These are phyloP conservation scores for Jimgerdemannia flammicorona DNA, from an alignment of 192 early-diverging fungal species.

Conservation along the genomic window DNA sequence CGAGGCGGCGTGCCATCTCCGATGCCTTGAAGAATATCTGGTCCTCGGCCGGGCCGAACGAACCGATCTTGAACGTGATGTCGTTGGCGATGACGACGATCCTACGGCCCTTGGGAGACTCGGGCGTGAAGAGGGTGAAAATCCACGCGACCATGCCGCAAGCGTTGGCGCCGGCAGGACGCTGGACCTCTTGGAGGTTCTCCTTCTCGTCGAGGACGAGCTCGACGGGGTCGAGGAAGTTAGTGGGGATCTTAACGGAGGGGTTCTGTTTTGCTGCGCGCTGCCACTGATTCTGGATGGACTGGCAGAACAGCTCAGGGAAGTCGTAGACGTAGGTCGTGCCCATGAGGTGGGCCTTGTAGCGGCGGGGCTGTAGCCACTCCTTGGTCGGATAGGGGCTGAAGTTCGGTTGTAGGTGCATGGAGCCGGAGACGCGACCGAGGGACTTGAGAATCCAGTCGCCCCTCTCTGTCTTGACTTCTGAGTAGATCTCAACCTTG, in stretches of 20 bases:
- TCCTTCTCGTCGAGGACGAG: conserved; percentile 81
- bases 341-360: conserved; percentile 97
- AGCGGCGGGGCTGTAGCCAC: conserved; percentile 93
- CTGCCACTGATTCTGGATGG: conserved; percentile 78
- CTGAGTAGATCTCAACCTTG: conserved; percentile 90
- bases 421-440: conserved; percentile 67
- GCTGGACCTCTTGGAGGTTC: conserved; percentile 69
- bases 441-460: conserved; percentile 87
- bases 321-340: conserved; percentile 99
- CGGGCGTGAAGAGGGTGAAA: conserved; percentile 85
- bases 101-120: conserved; percentile 81
- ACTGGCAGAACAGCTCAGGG: conserved; percentile 93
- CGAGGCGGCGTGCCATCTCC: conserved; percentile 78
- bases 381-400: conserved; percentile 92
- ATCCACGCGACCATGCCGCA: conserved; percentile 98
- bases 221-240: conserved; percentile 77
- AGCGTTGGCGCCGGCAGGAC: conserved; percentile 85
- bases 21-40: conserved; percentile 90
- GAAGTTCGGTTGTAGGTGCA: conserved; percentile 78
- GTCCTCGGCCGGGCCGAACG: conserved; percentile 95
- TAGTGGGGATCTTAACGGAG: conserved; percentile 47
- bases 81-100: conserved; percentile 98
- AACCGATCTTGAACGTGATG: conserved; percentile 95
- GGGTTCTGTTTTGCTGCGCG: conserved; percentile 41
- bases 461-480: conserved; percentile 78